These are phyloP conservation scores for Cyclotella sp. DNA, from an alignment of 108 stramenopile genomes.

Conservation along the genomic window DNA sequence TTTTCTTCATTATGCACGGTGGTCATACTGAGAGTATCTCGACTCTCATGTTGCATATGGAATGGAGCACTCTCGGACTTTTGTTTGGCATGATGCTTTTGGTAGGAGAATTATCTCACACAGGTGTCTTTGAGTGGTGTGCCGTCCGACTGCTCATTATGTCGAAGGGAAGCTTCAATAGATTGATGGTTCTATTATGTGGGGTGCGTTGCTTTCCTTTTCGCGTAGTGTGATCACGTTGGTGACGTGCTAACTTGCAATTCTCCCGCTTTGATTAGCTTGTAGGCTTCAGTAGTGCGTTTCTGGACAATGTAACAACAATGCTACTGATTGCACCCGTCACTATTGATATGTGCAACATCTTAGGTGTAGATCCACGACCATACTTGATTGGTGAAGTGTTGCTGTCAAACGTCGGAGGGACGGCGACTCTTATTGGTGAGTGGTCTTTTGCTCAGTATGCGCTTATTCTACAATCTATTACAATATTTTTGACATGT, in stretches of 20 bases:
- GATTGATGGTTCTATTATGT: slow-evolving; percentile 59
- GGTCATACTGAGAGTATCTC: slow-evolving; percentile 55
- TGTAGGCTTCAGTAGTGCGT: slow-evolving; percentile 60
- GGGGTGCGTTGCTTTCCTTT: neutral
- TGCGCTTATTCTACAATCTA: slow-evolving; percentile 8
- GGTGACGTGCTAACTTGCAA: too few species aligned
- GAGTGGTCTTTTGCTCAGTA: neutral
- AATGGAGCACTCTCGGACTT: slow-evolving; percentile 67
- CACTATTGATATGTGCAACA: slow-evolving; percentile 75
- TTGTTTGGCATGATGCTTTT: slow-evolving; percentile 81
- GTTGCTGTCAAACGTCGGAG: slow-evolving; percentile 65
- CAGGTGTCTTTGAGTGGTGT: slow-evolving; percentile 75
- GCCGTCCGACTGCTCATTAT: slow-evolving; percentile 59
- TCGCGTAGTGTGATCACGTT: too few species aligned
- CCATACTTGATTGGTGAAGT: slow-evolving; percentile 70
- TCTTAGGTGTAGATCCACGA: slow-evolving; percentile 63
- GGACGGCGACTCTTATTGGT: slow-evolving; percentile 75
- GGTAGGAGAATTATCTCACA: slow-evolving; percentile 66
- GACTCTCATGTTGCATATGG: slow-evolving; percentile 61
- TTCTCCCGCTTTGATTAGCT: neutral
- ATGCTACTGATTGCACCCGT: slow-evolving; percentile 71
- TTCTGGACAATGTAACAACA: slow-evolving; percentile 72
- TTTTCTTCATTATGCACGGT: slow-evolving; percentile 63
- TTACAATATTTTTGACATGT: neutral
- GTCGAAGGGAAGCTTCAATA: slow-evolving; percentile 57